These are phyloP conservation scores for Hymenoscyphus albidus DNA, from an alignment of 2,329 filamentous ascomycete species.

Conservation along the genomic window DNA sequence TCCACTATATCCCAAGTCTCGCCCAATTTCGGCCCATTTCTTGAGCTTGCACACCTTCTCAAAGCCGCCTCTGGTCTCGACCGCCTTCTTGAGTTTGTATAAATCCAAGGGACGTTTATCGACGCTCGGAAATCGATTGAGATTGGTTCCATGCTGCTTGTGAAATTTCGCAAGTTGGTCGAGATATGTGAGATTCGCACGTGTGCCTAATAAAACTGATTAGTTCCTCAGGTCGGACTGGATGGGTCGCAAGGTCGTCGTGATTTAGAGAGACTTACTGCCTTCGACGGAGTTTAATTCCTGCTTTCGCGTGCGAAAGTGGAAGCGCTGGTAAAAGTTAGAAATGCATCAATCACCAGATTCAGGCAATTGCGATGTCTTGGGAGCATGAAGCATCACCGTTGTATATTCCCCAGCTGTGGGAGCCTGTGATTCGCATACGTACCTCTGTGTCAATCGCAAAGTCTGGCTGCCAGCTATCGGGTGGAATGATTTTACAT, in stretches of 20 bases:
- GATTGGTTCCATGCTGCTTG: conserved; percentile 90
- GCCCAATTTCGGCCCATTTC: conserved; percentile 98
- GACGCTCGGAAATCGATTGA: conserved; percentile 91
- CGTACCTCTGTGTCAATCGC: conserved; percentile 93
- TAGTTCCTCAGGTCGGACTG: conserved; percentile 18
- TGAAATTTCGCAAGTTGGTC: conserved; percentile 95
- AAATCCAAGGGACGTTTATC: conserved; percentile 96
- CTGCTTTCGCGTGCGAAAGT: conserved; percentile 93
- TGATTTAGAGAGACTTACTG: conserved; percentile 55
- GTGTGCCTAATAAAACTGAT: conserved; percentile 60
- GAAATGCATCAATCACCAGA: conserved; percentile 12
- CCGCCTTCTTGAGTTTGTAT: conserved; percentile 94
- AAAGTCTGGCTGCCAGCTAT: conserved; percentile 90
- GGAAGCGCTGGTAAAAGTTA: conserved; percentile 68
- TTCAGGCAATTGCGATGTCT: neutral
- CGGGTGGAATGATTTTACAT: conserved; percentile 92
- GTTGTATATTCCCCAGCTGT: neutral
- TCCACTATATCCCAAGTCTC: conserved; percentile 94
- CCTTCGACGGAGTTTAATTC: conserved; percentile 98
- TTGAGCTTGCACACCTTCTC: conserved; percentile 96
- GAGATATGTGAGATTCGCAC: conserved; percentile 92
- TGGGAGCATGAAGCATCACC: neutral
- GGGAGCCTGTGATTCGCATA: neutral
- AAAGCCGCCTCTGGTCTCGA: conserved; percentile 90
- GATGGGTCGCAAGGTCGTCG: neutral